Percentiles rank a stretch among this genome's conserved stretches.
Evolutionary conservation across 306 rosid species (phyloP).

Genomic region (Arachis hypogaea): DNA sequence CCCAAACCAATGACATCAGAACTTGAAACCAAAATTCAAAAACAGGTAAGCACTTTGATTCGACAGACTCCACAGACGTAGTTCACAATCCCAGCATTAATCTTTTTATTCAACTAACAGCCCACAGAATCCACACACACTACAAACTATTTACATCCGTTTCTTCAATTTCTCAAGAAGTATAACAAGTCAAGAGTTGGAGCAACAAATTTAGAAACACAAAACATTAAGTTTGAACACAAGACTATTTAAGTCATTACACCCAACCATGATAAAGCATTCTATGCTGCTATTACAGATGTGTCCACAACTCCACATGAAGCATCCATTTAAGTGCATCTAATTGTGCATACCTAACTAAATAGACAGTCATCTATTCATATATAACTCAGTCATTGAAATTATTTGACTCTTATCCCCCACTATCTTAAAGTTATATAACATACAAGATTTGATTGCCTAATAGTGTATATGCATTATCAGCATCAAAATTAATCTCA

Average conservation of each 20-base stretch:
- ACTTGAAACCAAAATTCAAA: constrained; percentile 13
- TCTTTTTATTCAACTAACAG: constrained; percentile 23
- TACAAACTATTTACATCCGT: constrained; percentile 11
- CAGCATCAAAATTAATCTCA: too few relatives aligned
- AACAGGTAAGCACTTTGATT: constrained; percentile 31
- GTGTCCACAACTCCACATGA: not conserved
- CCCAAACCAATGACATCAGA: constrained; percentile 40
- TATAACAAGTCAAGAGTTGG: not conserved
- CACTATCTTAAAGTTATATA: too few relatives aligned
- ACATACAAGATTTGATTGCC: too few relatives aligned
- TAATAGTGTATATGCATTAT: too few relatives aligned
- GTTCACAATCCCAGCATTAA: constrained; percentile 27
- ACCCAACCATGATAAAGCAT: constrained; percentile 1
- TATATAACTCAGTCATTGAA: too few relatives aligned
- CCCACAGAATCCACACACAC: constrained; percentile 32
- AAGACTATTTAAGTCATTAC: not conserved
- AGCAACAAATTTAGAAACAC: constrained; percentile 24
- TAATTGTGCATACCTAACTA: too few relatives aligned
- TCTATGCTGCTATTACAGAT: not conserved
- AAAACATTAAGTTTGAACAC: not conserved
- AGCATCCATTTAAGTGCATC: not conserved
- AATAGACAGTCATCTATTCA: too few relatives aligned
- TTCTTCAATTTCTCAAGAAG: not conserved
- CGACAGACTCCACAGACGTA: constrained; percentile 21
- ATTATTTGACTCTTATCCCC: too few relatives aligned